Conservation (phyloP, 768 basidiomycete genomes). For the Hypsizygus marmoreus region DNA sequence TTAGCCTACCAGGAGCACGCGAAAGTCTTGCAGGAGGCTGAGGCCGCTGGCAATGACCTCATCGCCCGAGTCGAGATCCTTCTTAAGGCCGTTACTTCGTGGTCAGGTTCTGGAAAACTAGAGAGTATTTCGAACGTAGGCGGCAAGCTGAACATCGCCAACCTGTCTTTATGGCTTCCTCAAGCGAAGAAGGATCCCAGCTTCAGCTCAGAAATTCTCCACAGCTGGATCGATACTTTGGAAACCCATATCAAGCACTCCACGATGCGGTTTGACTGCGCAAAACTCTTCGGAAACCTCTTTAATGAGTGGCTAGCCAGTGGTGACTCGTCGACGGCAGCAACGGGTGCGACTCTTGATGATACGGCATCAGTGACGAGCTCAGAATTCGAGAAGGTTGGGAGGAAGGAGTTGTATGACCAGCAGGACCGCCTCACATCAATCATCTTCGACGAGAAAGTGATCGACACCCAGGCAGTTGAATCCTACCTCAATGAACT, state of each 20-base stretch:
- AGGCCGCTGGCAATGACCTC: constrained; percentile 21
- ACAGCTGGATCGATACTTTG: constrained; percentile 38
- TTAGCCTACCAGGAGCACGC: constrained; percentile 35
- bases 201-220: constrained; percentile 35
- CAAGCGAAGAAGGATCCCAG: constrained; percentile 44
- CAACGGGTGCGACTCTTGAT: constrained; percentile 11
- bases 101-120: constrained; percentile 36
- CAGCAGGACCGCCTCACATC: constrained; percentile 30
- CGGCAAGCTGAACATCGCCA: constrained; percentile 27
- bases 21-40: constrained; percentile 29
- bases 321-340: constrained; percentile 38
- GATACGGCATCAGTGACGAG: constrained; percentile 5
- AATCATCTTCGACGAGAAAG: constrained; percentile 40
- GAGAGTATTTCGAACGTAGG: constrained; percentile 12
- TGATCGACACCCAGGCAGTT: constrained; percentile 33
- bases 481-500: constrained; percentile 36
- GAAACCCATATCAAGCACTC: constrained; percentile 41
- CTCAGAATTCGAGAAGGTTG: constrained; percentile 29
- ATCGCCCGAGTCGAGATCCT: constrained; percentile 36
- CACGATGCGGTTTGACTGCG: constrained; percentile 39
- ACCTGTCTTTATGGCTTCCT: constrained; percentile 38
- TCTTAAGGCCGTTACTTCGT: constrained; percentile 32
- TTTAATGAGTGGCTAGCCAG: constrained; percentile 47
- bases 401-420: constrained; percentile 43
- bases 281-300: constrained; percentile 42